These are phyloP conservation scores for Leccinum angustisporum DNA, from an alignment of 1,284 basidiomycete genomes.

Conservation along the genomic window DNA sequence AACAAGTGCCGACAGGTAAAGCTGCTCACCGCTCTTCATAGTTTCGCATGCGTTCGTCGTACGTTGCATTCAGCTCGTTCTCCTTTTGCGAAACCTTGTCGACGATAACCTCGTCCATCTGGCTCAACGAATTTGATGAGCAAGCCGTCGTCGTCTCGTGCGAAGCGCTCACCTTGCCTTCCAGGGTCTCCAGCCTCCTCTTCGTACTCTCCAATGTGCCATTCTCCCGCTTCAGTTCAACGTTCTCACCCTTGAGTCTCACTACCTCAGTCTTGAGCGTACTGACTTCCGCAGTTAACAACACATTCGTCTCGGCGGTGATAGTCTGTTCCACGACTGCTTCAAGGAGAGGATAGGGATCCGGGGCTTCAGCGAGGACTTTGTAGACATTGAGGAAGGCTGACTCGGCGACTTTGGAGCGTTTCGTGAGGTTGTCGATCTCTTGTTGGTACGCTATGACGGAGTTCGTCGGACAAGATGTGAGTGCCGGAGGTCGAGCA, in stretches of 20 bases:
- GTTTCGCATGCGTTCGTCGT: slow-evolving; percentile 93
- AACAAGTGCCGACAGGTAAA: neutral
- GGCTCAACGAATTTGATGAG: slow-evolving; percentile 8
- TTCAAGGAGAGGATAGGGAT: slow-evolving; percentile 94
- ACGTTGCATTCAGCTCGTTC: slow-evolving; percentile 93
- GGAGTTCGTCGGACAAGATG: neutral
- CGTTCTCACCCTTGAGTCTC: slow-evolving; percentile 76
- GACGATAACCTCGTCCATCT: slow-evolving; percentile 90
- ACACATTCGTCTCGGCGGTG: slow-evolving; percentile 52
- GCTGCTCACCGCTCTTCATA: slow-evolving; percentile 84
- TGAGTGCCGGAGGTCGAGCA: neutral
- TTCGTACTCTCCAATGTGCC: slow-evolving; percentile 55
- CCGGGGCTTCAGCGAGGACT: slow-evolving; percentile 89
- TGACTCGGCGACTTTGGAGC: slow-evolving; percentile 89
- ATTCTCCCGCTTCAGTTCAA: slow-evolving; percentile 68
- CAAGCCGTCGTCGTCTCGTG: neutral
- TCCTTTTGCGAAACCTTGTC: slow-evolving; percentile 89
- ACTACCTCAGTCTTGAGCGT: slow-evolving; percentile 72
- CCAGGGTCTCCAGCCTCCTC: slow-evolving; percentile 76
- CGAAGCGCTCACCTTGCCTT: slow-evolving; percentile 65
- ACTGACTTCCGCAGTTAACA: slow-evolving; percentile 53
- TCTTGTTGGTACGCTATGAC: slow-evolving; percentile 87
- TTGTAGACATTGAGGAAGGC: slow-evolving; percentile 95
- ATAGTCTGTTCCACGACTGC: slow-evolving; percentile 91
- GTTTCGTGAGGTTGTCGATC: slow-evolving; percentile 92